Base-by-base conservation (phyloP, 2,329 filamentous ascomycete species). In the Periconia sp. region DNA sequence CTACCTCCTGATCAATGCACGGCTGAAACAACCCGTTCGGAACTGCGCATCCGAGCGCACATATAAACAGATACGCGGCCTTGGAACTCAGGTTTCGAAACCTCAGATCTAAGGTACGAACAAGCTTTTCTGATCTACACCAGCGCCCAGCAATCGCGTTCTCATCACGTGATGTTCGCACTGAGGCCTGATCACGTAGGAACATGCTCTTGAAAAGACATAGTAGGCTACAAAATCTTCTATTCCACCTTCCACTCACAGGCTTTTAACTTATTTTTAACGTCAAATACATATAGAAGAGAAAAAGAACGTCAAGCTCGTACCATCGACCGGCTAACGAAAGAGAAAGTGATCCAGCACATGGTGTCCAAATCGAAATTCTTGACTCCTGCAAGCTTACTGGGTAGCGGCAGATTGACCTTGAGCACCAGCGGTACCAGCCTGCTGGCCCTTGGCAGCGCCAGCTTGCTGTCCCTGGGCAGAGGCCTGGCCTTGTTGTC, bases 51-150 rank as follows among this genome's bases (percentile, higher is more conserved):
- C n/a, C 24, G 19, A 38, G 41, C 37, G 19, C 9, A 13, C 6
- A n/a, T 16, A 18, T 15, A 21, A 40, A 36, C 39, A 31, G n/a
- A 40, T 32, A 35, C 43, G 35, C 13, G 28, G 43, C 25, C 50
- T 48, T 23, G 24, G 34, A 54, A 38, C 48, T 54, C 22, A 52
- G 52, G 52, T 56, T 56, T 57, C 41, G 46, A 54, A 56, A 57
- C 52, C 40, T 45, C 25, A 50, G 43, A 36, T 48, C 35, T 22
- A 24, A 32, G 29, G 21, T 16, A 26, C 12, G 19, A 29, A n/a
- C 11, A 28, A 28, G 25, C 25, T 28, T 28, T 28, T 5, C n/a
- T n/a, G n/a, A n/a, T n/a, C n/a, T n/a, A n/a, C n/a, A n/a, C n/a
- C n/a, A n/a, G n/a, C n/a, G n/a, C n/a, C n/a, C n/a, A n/a, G n/a